Evolutionary conservation across 345 rosid species (phyloP), one percentile per base, ranked within the genome.

Genomic region (Stellera chamaejasme): DNA sequence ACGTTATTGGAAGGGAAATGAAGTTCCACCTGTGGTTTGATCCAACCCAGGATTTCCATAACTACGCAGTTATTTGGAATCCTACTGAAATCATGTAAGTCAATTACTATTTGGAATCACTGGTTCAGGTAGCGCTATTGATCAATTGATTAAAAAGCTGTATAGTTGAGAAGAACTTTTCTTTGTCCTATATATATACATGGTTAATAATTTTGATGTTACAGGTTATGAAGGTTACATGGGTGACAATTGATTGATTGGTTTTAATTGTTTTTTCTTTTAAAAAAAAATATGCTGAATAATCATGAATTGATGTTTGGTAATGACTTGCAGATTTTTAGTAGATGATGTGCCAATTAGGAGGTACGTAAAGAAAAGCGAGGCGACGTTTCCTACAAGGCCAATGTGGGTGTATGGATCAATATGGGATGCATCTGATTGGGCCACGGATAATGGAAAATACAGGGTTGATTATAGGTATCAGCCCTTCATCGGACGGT

Each of bases 391-490:
- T 55, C 98, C 98, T 0, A 50, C 52, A 10, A 75, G 98, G 54
- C 96, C 96, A 13, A 73, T 91, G 96, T 85, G 79, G 78, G 69
- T 79, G 3, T 85, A 85, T 27, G 98, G 98, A 2, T 88, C 98
- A 14, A 69, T 87, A 53, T 88, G 98, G 98, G 98, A 91, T 61
- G 98, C 95, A 26, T 91, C 98, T 0, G 73, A 89, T 2, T 91
- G 96, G 98, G 98, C 98, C 65, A 91, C 98, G 0, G 98, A 91
- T 63, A 65, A 82, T 13, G 98, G 98, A 27, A 88, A 63, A 48
- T 83, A 88, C 78, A 83, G 77, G 67, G 96, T 84, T 0, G 82
- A 88, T 48, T 91, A 91, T 46, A 59, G 25, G 11, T 83, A 82
- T 80, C 92, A 85, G 72, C 98, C 96, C 43, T 91, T 91, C 55